Percentiles rank a stretch among this genome's conserved stretches.
Conservation (phyloP, 169 alveolate genomes). For the Besnoitia besnoiti region DNA sequence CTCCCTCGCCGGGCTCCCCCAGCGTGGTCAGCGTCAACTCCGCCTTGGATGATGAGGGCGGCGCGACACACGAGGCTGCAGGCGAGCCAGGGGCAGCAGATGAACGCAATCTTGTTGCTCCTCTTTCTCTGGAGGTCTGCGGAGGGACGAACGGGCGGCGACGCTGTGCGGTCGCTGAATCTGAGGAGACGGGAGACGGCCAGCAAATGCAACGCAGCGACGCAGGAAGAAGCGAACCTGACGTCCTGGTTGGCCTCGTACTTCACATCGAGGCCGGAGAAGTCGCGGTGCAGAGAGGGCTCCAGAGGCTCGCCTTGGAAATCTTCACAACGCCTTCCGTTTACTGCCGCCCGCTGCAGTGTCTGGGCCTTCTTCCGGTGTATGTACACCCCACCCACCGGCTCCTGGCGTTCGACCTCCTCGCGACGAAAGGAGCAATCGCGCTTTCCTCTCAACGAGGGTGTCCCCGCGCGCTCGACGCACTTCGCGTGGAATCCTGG, state of each 20-base stretch:
- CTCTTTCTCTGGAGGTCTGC: no score
- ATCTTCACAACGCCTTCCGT: background rate
- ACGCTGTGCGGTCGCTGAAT: no score
- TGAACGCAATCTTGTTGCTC: no score
- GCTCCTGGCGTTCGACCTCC: background rate
- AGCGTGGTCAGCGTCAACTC: background rate
- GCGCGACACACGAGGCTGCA: background rate
- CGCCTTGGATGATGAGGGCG: background rate
- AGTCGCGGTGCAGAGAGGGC: background rate
- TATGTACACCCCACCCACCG: background rate
- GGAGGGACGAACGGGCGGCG: no score
- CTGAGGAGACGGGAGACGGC: no score
- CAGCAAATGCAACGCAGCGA: no score
- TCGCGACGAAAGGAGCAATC: background rate
- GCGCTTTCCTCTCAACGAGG: background rate
- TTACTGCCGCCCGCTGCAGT: background rate
- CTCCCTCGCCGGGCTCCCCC: no score
- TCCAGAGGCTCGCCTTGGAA: background rate
- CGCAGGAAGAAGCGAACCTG: no score
- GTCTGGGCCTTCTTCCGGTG: conserved; percentile 1
- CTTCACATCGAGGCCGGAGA: background rate
- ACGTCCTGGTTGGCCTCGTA: background rate
- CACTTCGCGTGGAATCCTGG: background rate
- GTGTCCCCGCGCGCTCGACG: background rate
- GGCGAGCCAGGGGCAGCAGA: no score